Evolutionary conservation across 1,139 yeast genomes (phyloP).

Genomic region (Pichia sp.): DNA sequence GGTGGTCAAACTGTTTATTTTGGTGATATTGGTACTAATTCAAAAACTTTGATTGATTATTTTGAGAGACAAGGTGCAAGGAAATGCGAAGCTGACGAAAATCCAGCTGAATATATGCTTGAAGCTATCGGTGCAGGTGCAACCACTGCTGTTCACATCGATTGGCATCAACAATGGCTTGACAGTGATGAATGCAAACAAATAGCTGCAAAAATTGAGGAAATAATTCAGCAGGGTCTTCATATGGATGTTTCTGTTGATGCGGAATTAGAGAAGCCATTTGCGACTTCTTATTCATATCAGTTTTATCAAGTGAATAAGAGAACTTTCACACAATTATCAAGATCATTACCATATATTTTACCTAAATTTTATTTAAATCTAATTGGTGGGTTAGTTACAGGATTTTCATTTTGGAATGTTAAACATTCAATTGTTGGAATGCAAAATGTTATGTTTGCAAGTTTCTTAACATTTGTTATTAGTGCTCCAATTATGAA

Average conservation of each 20-base stretch:
- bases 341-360: conserved; percentile 42
- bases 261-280: conserved; percentile 28
- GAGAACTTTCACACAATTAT: conserved; percentile 38
- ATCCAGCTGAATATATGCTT: conserved; percentile 47
- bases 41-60: conserved; percentile 37
- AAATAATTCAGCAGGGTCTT: conserved; percentile 17
- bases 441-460: conserved; percentile 47
- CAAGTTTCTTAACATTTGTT: conserved; percentile 42
- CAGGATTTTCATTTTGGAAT: conserved; percentile 33
- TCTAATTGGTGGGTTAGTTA: conserved; percentile 37
- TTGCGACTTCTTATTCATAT: conserved; percentile 32
- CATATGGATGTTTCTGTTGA: conserved; percentile 28
- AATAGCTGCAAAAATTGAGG: conserved; percentile 22
- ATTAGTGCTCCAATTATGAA: conserved; percentile 46
- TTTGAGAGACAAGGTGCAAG: conserved; percentile 42
- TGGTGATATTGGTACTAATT: conserved; percentile 48
- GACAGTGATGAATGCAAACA: conserved; percentile 15
- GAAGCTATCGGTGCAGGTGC: conserved; percentile 55
- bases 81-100: conserved; percentile 39
- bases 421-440: conserved; percentile 37
- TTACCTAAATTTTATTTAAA: conserved; percentile 35
- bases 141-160: conserved; percentile 33
- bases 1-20: conserved; percentile 53
- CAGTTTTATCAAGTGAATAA: conserved; percentile 36
- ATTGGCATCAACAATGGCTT: conserved; percentile 42